Evolutionary conservation across 2,329 filamentous ascomycete species (phyloP), one percentile per base, ranked within the genome.

Genomic region (Claviceps quebecensis): DNA sequence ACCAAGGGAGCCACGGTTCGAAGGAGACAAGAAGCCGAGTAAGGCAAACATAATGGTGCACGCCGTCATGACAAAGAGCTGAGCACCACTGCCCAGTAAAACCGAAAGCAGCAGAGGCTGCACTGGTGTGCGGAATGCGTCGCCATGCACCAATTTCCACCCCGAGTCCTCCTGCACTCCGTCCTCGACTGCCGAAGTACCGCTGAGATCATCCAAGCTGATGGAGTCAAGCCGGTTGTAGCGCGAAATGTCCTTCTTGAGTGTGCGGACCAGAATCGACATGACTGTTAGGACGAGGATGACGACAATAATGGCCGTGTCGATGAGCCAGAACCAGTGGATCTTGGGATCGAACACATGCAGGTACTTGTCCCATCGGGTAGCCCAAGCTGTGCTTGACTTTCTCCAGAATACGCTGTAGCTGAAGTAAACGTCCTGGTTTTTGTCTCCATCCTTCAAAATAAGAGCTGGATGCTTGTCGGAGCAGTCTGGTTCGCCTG

Each of bases 291-390:
- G 80, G 38, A 91, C 83, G 41, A 97, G 75, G 68, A 97, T 93
- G 47, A 95, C 77, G 48, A 98, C 90, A 55, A 98, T 95, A 45
- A 97, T 83, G 48, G 93, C 87, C 38, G 90, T 96, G 69, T 95
- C 95, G 69, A 97, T 86, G 48, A 98, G 81, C 54, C 90, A 96
- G 72, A 97, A 95, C 93, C 93, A 98, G 68, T 98, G 93, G 60
- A 98, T 97, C 73, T 93, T 94, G 49, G 93, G 90, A 66, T 97
- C 90, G 63, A 90, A 94, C 34, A 98, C 91, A 63, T 97, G 91
- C 38, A 98, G 77, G 65, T 97, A 97, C 69, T 95, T 97, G 74
- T 98, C 93, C 93, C 93, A 98, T 57, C 93, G 81, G 13, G 93
- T 98, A 29, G 93, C 93, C 84, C 95, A 98, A 1, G 86, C 87